Evolutionary conservation across 352 stramenopile genomes (phyloP), one percentile per base, ranked within the genome.

Genomic region (Plasmopara viticola): DNA sequence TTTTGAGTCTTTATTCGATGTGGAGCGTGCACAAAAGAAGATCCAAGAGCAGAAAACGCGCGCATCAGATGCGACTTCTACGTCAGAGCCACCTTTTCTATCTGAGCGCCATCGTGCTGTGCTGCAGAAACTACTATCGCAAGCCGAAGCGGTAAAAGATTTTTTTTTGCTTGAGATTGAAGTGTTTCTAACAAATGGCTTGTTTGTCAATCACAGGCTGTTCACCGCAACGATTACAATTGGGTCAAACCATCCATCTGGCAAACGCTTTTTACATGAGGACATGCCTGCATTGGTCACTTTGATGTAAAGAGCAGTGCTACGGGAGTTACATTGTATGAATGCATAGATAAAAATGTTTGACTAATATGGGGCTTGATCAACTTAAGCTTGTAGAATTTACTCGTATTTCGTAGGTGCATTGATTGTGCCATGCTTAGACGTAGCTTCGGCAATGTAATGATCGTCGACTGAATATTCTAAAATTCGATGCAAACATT

Each of bases 1-100:
- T 61, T 94, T 98, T 51, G 91, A 97, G 64, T 90, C 89, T 20
- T 78, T 99, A 8, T 98, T 98, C 51, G 91, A 98, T 66, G 57
- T 96, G 10, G 78, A 95, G 15, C 93, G 86, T 28, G 87, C 85
- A 8, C 67, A 96, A 66, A 85, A 85, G 44, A 95, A 87, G 44
- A 76, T 88, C 29, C 52, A 67, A 48, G 81, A 86, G 37, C 66
- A 96, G 58, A 75, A 92, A 34, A 62, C 70, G 20, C 67, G 66
- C 41, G 52, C 48, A 49, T 60, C 34, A 44, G 48, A 46, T 20
- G 59, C 25, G n/a, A 57, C 44, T 28, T 47, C 58, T 13, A 73
- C 66, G 28, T 52, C 34, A 14, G 72, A 86, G 28, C 60, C 72
- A 18, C 78, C 73, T 0, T 18, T 43, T 18, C 62, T 96, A 17